phyloP scores from a whole-genome alignment of 2,329 filamentous ascomycete genomes.

The Mollisia scopiformis region DNA sequence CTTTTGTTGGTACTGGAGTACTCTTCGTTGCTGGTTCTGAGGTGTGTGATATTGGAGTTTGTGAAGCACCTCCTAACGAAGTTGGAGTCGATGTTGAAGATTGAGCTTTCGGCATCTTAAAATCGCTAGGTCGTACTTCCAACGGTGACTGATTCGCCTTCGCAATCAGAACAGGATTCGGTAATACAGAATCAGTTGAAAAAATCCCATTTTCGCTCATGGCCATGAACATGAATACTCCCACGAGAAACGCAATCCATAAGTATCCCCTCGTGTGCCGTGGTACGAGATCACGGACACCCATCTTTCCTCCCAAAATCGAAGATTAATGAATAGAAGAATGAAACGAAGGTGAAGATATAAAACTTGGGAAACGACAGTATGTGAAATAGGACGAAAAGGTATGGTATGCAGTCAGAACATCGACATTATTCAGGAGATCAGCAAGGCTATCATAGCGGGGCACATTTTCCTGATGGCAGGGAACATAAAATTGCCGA shows the following conservation, averaged over 20 bases:
- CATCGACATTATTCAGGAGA: background rate
- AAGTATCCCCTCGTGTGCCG: slow-evolving; percentile 21
- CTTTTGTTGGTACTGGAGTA: background rate
- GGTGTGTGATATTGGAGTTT: background rate
- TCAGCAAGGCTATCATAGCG: background rate
- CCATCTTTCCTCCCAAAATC: background rate
- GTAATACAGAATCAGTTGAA: background rate
- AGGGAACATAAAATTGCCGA: background rate
- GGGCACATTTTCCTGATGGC: background rate
- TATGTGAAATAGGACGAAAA: background rate
- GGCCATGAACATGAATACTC: slow-evolving; percentile 18
- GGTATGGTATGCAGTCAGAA: background rate
- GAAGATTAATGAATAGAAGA: background rate
- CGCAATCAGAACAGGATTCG: background rate
- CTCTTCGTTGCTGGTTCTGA: background rate
- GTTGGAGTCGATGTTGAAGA: background rate
- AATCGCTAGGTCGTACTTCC: background rate
- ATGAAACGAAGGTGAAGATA: background rate
- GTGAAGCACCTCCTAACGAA: too few relatives aligned
- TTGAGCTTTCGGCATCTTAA: background rate
- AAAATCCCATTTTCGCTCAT: slow-evolving; percentile 18
- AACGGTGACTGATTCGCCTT: background rate
- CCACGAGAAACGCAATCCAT: slow-evolving; percentile 21
- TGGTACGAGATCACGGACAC: slow-evolving; percentile 8
- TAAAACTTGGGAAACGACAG: background rate